These are phyloP conservation scores for Ichthyophthirius multifiliis DNA, from an alignment of 169 alveolate genomes.

Conservation along the genomic window DNA sequence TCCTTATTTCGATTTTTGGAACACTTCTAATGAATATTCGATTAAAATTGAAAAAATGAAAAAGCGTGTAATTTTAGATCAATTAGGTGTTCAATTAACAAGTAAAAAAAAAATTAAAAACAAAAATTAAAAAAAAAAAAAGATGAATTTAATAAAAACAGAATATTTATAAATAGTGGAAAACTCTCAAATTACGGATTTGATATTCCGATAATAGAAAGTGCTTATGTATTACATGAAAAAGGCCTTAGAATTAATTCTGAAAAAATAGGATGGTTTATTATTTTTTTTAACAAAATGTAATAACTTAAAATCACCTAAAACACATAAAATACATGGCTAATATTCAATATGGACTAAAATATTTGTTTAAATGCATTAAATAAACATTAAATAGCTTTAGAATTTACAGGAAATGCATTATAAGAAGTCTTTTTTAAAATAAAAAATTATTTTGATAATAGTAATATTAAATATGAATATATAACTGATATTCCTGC, in stretches of 20 bases:
- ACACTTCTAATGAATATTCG: background rate
- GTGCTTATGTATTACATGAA: conserved; percentile 14
- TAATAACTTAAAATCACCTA: conserved; percentile 15
- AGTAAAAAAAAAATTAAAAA: background rate
- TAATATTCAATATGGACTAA: background rate
- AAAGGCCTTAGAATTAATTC: conserved; percentile 22
- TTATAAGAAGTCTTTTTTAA: background rate
- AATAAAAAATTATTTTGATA: background rate
- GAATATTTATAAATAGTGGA: conserved; percentile 1
- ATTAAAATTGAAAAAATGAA: conserved; percentile 1
- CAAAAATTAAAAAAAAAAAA: background rate
- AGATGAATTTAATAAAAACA: background rate
- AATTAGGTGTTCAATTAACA: background rate
- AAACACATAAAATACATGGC: background rate
- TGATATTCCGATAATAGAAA: conserved; percentile 1
- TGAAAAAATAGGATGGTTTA: conserved; percentile 16
- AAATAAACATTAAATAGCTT: background rate
- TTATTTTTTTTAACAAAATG: conserved; percentile 19
- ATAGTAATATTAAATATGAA: background rate
- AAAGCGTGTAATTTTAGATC: background rate
- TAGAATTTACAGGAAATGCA: conserved; percentile 9
- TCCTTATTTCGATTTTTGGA: background rate
- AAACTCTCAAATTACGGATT: background rate
- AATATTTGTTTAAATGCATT: conserved; percentile 1
- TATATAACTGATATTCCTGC: background rate